These are phyloP conservation scores for Spergularia azorica DNA, from an alignment of 179 eudicot species.

Conservation along the genomic window DNA sequence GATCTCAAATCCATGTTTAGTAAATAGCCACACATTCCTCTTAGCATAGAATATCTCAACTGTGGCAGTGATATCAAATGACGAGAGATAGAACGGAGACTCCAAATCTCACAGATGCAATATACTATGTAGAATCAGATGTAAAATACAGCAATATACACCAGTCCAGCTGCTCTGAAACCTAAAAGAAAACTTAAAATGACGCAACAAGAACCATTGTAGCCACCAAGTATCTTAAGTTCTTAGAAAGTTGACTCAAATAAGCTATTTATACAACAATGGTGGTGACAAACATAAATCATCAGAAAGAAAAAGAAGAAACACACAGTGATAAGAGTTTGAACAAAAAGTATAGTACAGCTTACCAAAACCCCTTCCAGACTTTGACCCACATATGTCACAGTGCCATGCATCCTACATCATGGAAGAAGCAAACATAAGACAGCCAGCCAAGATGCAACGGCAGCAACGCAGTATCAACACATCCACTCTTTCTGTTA, in stretches of 20 bases:
- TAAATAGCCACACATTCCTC: neutral
- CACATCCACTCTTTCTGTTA: neutral
- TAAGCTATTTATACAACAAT: no score
- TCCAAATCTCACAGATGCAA: neutral
- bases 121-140: neutral
- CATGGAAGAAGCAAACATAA: slow-evolving; percentile 23
- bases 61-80: neutral
- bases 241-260: no score
- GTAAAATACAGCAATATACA: no score
- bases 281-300: neutral
- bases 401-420: slow-evolving; percentile 96
- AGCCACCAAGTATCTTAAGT: no score
- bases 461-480: neutral
- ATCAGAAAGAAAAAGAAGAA: neutral
- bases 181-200: neutral
- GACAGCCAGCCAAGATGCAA: slow-evolving; percentile 3
- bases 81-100: neutral
- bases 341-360: neutral
- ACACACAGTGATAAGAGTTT: neutral
- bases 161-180: no score
- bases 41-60: neutral
- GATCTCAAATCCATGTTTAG: neutral
- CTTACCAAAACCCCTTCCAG: slow-evolving; percentile 97
- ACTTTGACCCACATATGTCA: slow-evolving; percentile 90
- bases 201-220: neutral